Base-by-base conservation (phyloP, 2,329 filamentous ascomycete species). In the Fusarium equiseti region DNA sequence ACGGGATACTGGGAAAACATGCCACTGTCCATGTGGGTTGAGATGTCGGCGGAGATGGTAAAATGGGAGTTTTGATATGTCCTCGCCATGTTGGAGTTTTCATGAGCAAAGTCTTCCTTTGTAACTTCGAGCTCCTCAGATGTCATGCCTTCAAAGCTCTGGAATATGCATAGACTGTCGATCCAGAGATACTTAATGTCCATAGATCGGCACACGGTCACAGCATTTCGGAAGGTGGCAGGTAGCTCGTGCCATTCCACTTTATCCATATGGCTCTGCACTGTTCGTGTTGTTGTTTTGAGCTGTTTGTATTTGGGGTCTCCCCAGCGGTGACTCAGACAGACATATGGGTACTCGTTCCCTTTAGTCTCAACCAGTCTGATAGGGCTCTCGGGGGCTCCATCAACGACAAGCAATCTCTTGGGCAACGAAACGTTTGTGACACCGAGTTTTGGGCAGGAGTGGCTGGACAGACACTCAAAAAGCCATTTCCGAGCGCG, bases 151-250 rank as follows among this genome's bases (percentile, higher is more conserved):
- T 11, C 3, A 2, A 58, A 58, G 26, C 20, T 43, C 4, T 58
- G 54, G 8, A 58, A n/a, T 1, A 58, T 58, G 12, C 54, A 58
- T 10, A 58, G 31, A 20, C 54, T 58, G 4, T 58, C 45, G 6
- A 58, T 51, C 54, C 45, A 58, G 10, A 58, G 44, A 13, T 51
- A 58, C 8, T 42, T 26, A 0, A 58, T 16, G 6, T 26, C 16
- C 32, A 58, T 26, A 7, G 45, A 58, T 6, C 35, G 26, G 4
- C 45, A 58, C 4, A 58, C 45, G 1, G 32, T 32, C 5, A 58
- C 45, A 2, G 32, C 45, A 26, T 58, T 35, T 16, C 4, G 9
- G 18, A 58, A 58, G 3, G 32, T 58, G 3, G 32, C n/a, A 5
- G 54, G 54, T 4, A 58, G 6, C 1, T 16, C 18, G 2, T 6